phyloP scores from a whole-genome alignment of 805 yeast species.

The Candida tammaniensis region DNA sequence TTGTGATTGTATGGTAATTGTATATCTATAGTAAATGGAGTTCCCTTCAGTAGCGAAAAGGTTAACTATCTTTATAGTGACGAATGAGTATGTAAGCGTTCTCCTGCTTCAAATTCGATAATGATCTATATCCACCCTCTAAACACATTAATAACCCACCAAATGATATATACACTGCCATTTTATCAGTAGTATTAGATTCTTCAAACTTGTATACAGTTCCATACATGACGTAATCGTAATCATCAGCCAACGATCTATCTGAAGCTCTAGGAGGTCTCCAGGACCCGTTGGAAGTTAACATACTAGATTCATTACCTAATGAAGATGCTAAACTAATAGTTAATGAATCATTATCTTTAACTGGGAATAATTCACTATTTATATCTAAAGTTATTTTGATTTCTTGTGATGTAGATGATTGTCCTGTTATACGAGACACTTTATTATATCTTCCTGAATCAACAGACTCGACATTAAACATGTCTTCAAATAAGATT shows the following conservation, averaged over 20 bases:
- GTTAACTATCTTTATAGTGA: slow-evolving; percentile 45
- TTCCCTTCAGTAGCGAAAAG: slow-evolving; percentile 17
- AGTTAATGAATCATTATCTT: slow-evolving; percentile 72
- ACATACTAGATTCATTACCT: slow-evolving; percentile 44
- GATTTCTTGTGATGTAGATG: slow-evolving; percentile 77
- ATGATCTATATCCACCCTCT: slow-evolving; percentile 91
- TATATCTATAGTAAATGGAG: neutral
- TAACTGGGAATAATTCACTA: slow-evolving; percentile 86
- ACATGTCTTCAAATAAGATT: slow-evolving; percentile 90
- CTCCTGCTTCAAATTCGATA: slow-evolving; percentile 89
- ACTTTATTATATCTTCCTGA: slow-evolving; percentile 90
- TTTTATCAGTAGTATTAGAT: slow-evolving; percentile 57
- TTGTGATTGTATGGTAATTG: neutral
- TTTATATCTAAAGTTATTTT: slow-evolving; percentile 86
- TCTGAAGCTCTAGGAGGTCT: slow-evolving; percentile 83
- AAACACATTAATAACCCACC: slow-evolving; percentile 93
- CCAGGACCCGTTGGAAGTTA: slow-evolving; percentile 63
- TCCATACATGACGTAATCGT: slow-evolving; percentile 98
- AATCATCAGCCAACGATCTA: slow-evolving; percentile 88
- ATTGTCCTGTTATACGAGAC: slow-evolving; percentile 80
- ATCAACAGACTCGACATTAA: slow-evolving; percentile 80
- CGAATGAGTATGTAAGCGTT: slow-evolving; percentile 88
- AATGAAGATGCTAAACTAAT: slow-evolving; percentile 81
- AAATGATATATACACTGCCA: slow-evolving; percentile 89
- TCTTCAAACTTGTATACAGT: slow-evolving; percentile 97